These are phyloP conservation scores for Colletotrichum euphorbiae DNA, from an alignment of 2,329 filamentous ascomycete genomes.

Conservation along the genomic window DNA sequence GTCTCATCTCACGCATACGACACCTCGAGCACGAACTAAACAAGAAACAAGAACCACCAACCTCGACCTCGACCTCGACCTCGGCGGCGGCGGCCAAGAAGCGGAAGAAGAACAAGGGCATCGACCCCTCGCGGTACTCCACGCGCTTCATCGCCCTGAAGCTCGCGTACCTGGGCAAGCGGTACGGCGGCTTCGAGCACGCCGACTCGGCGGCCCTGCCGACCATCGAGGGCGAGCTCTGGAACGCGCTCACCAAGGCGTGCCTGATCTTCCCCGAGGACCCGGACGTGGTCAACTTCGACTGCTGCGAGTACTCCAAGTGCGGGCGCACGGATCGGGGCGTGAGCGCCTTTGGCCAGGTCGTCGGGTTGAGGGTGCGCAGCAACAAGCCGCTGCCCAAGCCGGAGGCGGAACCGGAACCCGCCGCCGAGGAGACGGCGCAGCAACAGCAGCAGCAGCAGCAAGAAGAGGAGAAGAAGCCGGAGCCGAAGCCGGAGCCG, in stretches of 20 bases:
- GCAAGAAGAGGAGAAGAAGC: constrained; percentile 42
- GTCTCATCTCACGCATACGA: constrained; percentile 75
- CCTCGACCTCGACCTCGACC: constrained; percentile 42
- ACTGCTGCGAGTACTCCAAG: constrained; percentile 91
- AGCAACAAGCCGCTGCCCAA: constrained; percentile 75
- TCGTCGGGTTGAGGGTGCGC: constrained; percentile 84
- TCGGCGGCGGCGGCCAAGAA: constrained; percentile 46
- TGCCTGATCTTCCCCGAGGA: constrained; percentile 81
- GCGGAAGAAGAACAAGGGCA: constrained; percentile 57
- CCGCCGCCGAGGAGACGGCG: constrained; percentile 22
- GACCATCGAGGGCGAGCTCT: constrained; percentile 92
- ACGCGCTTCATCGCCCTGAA: constrained; percentile 91
- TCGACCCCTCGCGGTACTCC: constrained; percentile 84
- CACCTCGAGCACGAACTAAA: constrained; percentile 73
- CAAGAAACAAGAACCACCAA: constrained; percentile 56
- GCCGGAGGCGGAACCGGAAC: constrained; percentile 28
- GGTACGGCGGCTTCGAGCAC: constrained; percentile 94
- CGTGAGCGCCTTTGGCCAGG: constrained; percentile 97
- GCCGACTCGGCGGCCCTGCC: constrained; percentile 78
- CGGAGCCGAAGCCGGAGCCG: constrained; percentile 47
- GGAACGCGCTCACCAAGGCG: constrained; percentile 87
- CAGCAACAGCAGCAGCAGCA: too few species aligned
- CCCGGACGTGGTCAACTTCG: constrained; percentile 77
- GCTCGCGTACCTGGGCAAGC: constrained; percentile 90
- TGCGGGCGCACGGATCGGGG: constrained; percentile 93